Base-by-base conservation (phyloP, 2,329 filamentous ascomycete genomes). In the Colletotrichum gloeosporioides region DNA sequence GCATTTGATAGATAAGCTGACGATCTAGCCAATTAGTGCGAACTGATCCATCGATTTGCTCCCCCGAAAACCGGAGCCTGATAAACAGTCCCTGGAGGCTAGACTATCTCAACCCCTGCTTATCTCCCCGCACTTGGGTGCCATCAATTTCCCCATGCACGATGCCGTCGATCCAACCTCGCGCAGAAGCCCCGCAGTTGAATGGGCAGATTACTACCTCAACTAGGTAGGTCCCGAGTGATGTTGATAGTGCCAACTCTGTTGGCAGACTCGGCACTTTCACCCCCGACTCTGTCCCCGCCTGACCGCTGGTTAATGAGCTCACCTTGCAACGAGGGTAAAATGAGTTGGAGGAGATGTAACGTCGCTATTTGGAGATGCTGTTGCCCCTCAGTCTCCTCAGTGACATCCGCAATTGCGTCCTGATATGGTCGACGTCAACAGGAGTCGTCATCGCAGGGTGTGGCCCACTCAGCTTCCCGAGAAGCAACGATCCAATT, bases 61-160 rank as follows among this genome's bases (percentile, higher is more conserved):
- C 10, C 69, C 68, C 55, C 73, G 62, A 67, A 68, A n/a, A 71
- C 61, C 8, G 71, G 73, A 63, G 69, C 36, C 2, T 10, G 15
- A 32, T 15, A 25, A 22, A 57, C 12, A 32, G 62, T n/a, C 8
- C 39, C n/a, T 55, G 69, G 18, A n/a, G n/a, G n/a, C n/a, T n/a
- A n/a, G n/a, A 39, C 27, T 57, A 59, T 73, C 57, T 25, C 29
- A 3, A 76, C 70, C 73, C 73, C 71, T 68, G 73, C 73, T 73
- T 76, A 76, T 76, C 73, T 76, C 73, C 73, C 62, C 25, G 68
- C 36, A 66, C 18, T 12, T 59, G 34, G 25, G 53, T 13, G n/a
- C 53, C 31, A 34, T 36, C 63, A 25, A 55, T 67, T 55, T 15
- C 10, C 49, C 31, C 49, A 36, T 59, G 32, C 53, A 59, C 34